These are phyloP conservation scores for Zygnema cylindricum DNA, from an alignment of 139 green algal species.

Conservation along the genomic window DNA sequence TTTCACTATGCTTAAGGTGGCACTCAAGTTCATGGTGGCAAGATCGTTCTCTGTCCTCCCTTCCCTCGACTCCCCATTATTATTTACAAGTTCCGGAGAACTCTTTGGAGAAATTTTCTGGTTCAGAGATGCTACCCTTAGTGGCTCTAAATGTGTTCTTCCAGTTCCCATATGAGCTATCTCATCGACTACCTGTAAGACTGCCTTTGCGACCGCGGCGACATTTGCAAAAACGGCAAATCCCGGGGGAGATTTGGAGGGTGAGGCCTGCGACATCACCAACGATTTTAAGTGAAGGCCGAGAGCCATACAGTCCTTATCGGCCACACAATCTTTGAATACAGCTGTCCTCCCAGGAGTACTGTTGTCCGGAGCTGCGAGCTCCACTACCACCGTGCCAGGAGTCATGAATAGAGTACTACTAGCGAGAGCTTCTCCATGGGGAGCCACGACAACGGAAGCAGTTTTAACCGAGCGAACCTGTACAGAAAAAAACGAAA, in stretches of 20 bases:
- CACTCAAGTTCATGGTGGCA: too few relatives aligned
- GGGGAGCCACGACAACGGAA: background rate
- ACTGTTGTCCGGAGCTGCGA: background rate
- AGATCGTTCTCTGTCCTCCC: too few relatives aligned
- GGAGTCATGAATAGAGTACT: conserved; percentile 5
- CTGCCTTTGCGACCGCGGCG: background rate
- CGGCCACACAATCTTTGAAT: background rate
- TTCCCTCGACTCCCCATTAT: too few relatives aligned
- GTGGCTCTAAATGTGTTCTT: too few relatives aligned
- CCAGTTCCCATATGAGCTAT: too few relatives aligned
- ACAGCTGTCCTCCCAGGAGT: background rate
- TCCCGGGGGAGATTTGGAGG: background rate
- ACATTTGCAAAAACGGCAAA: background rate
- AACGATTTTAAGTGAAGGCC: background rate
- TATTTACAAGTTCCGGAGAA: too few relatives aligned
- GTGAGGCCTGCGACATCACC: background rate
- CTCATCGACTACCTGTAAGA: conserved; percentile 2
- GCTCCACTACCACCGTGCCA: conserved; percentile 8
- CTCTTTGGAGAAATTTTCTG: too few relatives aligned
- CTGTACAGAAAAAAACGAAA: conserved; percentile 14
- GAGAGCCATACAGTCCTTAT: background rate
- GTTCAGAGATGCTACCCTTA: too few relatives aligned
- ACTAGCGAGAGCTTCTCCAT: conserved; percentile 5
- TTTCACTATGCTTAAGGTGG: too few relatives aligned
- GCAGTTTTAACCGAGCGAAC: conserved; percentile 11